phyloP scores from a whole-genome alignment of 176 grass and related monocot species.

The Musa schizocarpa region DNA sequence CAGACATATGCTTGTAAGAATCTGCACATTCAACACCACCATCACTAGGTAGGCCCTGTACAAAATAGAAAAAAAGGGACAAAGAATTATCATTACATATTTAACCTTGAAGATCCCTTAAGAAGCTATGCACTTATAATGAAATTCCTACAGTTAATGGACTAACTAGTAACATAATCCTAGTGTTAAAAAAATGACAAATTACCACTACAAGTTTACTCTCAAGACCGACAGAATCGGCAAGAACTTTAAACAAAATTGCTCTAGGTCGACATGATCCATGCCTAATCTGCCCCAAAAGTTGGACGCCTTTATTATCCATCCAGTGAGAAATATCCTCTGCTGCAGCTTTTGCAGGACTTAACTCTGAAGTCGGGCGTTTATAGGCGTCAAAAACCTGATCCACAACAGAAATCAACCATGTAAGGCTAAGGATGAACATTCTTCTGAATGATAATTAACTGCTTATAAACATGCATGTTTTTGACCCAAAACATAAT shows the following conservation, averaged over 20 bases:
- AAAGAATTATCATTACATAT: neutral
- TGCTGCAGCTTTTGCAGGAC: constrained; percentile 54
- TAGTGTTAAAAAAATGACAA: constrained; percentile 16
- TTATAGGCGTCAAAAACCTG: constrained; percentile 99
- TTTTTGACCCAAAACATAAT: neutral
- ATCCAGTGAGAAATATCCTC: constrained; percentile 65
- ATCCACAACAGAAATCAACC: neutral
- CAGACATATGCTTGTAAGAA: constrained; percentile 98
- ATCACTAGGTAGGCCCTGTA: constrained; percentile 79
- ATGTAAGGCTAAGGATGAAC: neutral
- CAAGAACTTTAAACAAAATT: constrained; percentile 98
- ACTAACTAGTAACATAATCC: constrained; percentile 1
- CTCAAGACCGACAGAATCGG: constrained; percentile 89
- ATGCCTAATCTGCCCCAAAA: constrained; percentile 94
- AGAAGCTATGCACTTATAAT: too few species aligned
- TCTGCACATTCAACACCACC: constrained; percentile 74
- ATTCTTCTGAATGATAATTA: neutral
- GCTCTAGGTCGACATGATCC: constrained; percentile 92
- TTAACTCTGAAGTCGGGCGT: constrained; percentile 66
- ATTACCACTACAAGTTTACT: constrained; percentile 99
- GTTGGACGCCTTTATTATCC: constrained; percentile 71
- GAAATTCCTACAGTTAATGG: too few species aligned
- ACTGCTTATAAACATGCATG: neutral
- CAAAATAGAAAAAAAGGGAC: constrained; percentile 16
- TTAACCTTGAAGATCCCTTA: neutral